These are phyloP conservation scores for Teratosphaeria gauchensis DNA, from an alignment of 2,329 filamentous ascomycete genomes.

Conservation along the genomic window DNA sequence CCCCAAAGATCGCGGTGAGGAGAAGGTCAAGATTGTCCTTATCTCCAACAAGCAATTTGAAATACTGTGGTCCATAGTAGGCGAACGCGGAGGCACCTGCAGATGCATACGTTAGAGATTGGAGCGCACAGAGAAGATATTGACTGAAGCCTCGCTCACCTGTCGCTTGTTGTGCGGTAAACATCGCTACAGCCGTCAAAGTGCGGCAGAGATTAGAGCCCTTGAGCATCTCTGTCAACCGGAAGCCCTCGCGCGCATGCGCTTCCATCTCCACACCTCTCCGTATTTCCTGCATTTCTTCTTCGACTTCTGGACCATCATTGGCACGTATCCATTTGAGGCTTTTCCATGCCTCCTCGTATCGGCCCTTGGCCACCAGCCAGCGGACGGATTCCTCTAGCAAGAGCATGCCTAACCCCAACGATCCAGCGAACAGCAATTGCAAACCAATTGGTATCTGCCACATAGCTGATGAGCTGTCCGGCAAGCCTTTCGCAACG, in stretches of 20 bases:
- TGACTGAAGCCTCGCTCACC: slow-evolving; percentile 10
- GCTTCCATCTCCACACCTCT: slow-evolving; percentile 37
- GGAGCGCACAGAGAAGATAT: background rate
- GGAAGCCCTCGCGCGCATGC: slow-evolving; percentile 26
- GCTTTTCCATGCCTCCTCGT: slow-evolving; percentile 38
- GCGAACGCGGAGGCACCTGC: slow-evolving; percentile 42
- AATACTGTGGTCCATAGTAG: slow-evolving; percentile 48
- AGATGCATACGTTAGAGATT: background rate
- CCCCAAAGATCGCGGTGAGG: slow-evolving; percentile 45
- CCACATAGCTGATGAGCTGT: slow-evolving; percentile 38
- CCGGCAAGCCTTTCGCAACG: slow-evolving; percentile 27
- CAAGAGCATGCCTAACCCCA: slow-evolving; percentile 41
- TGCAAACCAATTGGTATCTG: slow-evolving; percentile 47
- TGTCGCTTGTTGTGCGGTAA: slow-evolving; percentile 45
- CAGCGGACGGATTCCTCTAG: slow-evolving; percentile 43
- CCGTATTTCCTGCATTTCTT: slow-evolving; percentile 44
- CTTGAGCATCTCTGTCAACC: slow-evolving; percentile 34
- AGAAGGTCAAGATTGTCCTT: slow-evolving; percentile 35
- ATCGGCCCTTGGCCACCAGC: slow-evolving; percentile 38
- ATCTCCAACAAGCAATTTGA: slow-evolving; percentile 41
- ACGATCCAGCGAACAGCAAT: slow-evolving; percentile 37
- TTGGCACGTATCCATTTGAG: slow-evolving; percentile 44
- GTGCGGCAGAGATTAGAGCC: slow-evolving; percentile 36
- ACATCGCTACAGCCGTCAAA: slow-evolving; percentile 37
- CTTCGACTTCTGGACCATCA: slow-evolving; percentile 24